Evolutionary conservation across 257 asterid genomes (phyloP).

Genomic region (Phtheirospermum japonicum): DNA sequence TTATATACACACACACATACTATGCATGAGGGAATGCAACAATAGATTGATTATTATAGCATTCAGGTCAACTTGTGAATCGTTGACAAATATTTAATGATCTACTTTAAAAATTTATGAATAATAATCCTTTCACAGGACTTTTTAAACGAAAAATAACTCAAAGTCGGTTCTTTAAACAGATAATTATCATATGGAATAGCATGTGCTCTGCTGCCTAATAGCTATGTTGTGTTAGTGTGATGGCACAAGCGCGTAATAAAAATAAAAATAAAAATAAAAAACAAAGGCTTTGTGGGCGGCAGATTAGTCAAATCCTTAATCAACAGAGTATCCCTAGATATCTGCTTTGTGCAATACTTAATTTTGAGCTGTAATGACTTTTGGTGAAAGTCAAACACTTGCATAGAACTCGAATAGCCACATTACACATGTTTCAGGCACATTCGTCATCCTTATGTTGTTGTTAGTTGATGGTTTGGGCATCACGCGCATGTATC

Average conservation of each 20-base stretch:
- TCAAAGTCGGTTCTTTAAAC: background rate
- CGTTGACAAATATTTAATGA: background rate
- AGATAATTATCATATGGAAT: constrained; percentile 37
- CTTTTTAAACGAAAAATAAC: no score
- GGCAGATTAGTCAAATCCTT: constrained; percentile 13
- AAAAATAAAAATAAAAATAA: background rate
- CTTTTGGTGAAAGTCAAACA: constrained; percentile 32
- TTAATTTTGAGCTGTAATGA: constrained; percentile 33
- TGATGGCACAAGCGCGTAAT: constrained; percentile 17
- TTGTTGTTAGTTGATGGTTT: no score
- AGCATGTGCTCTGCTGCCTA: constrained; percentile 67
- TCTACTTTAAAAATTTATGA: constrained; percentile 7
- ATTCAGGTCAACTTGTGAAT: no score
- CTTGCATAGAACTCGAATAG: background rate
- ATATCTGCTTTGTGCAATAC: constrained; percentile 56
- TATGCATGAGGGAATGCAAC: background rate
- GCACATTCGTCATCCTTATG: no score
- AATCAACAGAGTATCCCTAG: constrained; percentile 55
- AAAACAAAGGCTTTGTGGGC: background rate
- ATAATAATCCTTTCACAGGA: constrained; percentile 2
- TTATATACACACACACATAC: no score
- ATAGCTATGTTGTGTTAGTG: no score
- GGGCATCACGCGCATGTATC: constrained; percentile 1
- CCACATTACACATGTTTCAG: no score
- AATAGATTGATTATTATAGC: no score